Evolutionary conservation across 805 yeast genomes (phyloP).

Genomic region (Wickerhamiella kazuoi): DNA sequence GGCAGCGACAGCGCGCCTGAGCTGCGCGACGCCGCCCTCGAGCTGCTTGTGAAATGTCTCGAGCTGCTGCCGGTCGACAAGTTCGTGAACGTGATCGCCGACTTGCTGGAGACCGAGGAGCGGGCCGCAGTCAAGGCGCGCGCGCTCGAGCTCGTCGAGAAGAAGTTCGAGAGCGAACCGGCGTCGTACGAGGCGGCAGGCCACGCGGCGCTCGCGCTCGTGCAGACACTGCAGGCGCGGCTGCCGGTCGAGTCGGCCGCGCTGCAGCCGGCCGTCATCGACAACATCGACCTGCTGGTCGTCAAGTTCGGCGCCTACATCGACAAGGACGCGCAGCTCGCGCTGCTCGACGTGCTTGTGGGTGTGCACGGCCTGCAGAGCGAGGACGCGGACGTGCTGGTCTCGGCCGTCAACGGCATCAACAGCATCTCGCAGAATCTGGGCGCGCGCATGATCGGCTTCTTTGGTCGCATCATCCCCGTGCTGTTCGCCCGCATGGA

Average conservation of each 20-base stretch:
- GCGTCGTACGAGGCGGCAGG: constrained; percentile 31
- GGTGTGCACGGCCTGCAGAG: constrained; percentile 37
- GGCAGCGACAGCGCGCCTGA: constrained; percentile 18
- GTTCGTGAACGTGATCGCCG: constrained; percentile 46
- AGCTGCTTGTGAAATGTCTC: constrained; percentile 42
- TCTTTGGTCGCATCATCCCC: constrained; percentile 69
- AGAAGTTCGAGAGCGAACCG: constrained; percentile 54
- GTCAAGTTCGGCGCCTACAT: constrained; percentile 40
- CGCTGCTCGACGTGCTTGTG: constrained; percentile 33
- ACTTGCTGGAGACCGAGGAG: constrained; percentile 21
- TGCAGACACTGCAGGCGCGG: constrained; percentile 33
- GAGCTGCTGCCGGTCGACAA: constrained; percentile 57
- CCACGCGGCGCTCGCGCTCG: constrained; percentile 33
- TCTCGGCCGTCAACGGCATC: constrained; percentile 58
- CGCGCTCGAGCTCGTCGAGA: constrained; percentile 41
- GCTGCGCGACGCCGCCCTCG: constrained; percentile 26
- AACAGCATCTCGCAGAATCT: constrained; percentile 51
- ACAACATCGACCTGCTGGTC: constrained; percentile 33
- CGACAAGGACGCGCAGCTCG: constrained; percentile 26
- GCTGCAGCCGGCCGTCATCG: constrained; percentile 7
- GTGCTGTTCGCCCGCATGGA: constrained; percentile 49
- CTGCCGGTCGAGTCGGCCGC: constrained; percentile 13
- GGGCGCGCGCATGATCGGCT: constrained; percentile 76
- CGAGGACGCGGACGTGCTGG: constrained; percentile 39
- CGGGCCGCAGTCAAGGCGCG: constrained; percentile 37